Evolutionary conservation across 2,329 filamentous ascomycete genomes (phyloP).

Genomic region (Fusarium sterilihyphosum): DNA sequence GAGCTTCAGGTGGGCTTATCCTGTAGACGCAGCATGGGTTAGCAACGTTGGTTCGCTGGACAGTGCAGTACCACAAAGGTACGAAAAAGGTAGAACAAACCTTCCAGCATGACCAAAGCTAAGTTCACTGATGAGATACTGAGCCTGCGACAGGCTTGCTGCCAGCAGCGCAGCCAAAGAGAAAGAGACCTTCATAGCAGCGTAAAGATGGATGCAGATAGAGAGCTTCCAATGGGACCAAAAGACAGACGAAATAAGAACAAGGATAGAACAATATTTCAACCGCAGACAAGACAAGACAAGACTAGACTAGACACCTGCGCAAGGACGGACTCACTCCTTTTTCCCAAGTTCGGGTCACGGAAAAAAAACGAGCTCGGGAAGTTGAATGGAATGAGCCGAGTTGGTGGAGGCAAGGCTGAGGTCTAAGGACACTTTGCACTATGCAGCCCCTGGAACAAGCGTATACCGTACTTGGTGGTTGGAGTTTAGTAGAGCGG

Average conservation of each 20-base stretch:
- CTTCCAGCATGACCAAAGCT: conserved; percentile 79
- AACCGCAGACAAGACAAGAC: background rate
- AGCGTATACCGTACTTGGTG: conserved; percentile 5
- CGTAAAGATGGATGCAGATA: conserved; percentile 26
- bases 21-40: conserved; percentile 50
- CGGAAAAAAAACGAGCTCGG: conserved; percentile 2
- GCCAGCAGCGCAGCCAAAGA: conserved; percentile 56
- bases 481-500: conserved; percentile 15
- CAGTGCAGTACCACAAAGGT: background rate
- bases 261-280: conserved; percentile 14
- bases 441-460: conserved; percentile 35
- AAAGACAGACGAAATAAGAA: conserved; percentile 16
- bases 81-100: conserved; percentile 51
- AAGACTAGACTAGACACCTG: conserved; percentile 6
- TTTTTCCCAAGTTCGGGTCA: conserved; percentile 8
- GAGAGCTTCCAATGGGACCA: background rate
- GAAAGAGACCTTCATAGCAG: conserved; percentile 58
- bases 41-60: background rate
- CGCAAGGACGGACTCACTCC: conserved; percentile 8
- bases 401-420: conserved; percentile 39
- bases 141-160: conserved; percentile 64
- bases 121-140: conserved; percentile 75
- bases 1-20: conserved; percentile 69
- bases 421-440: conserved; percentile 46
- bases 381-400: conserved; percentile 17